phyloP scores from a whole-genome alignment of 352 stramenopile genomes.

The Phytophthora vignae region DNA sequence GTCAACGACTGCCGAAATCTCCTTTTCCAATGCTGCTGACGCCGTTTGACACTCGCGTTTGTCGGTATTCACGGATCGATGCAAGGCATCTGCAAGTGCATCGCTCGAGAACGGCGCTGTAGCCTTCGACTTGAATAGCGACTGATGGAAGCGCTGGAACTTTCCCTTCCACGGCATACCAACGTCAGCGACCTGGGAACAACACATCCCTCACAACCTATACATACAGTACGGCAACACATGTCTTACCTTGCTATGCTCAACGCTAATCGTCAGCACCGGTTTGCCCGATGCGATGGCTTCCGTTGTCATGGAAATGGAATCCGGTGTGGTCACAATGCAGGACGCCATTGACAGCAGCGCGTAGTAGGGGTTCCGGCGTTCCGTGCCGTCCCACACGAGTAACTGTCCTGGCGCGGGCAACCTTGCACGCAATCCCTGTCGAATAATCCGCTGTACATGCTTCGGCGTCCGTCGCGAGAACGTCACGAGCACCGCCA shows the following conservation, averaged over 20 bases:
- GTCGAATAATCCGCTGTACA: constrained; percentile 48
- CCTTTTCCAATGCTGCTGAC: constrained; percentile 44
- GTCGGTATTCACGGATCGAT: background rate
- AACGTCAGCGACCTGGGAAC: background rate
- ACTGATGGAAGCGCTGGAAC: constrained; percentile 63
- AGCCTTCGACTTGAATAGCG: constrained; percentile 38
- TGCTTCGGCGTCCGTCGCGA: constrained; percentile 64
- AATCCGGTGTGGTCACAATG: constrained; percentile 81
- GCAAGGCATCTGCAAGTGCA: constrained; percentile 12
- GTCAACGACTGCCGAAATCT: constrained; percentile 47
- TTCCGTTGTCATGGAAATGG: constrained; percentile 85
- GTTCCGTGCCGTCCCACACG: constrained; percentile 59
- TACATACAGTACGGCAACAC: background rate
- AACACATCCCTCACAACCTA: background rate
- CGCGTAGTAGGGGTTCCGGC: constrained; percentile 68
- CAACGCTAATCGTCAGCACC: constrained; percentile 57
- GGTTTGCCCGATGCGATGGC: constrained; percentile 63
- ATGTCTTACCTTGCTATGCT: constrained; percentile 50
- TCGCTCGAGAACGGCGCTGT: constrained; percentile 39
- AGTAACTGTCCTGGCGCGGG: constrained; percentile 40
- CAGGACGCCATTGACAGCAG: constrained; percentile 56
- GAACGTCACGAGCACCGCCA: constrained; percentile 70
- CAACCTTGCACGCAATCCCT: constrained; percentile 29
- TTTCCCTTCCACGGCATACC: constrained; percentile 42
- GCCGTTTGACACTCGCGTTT: background rate